These are phyloP conservation scores for Hydnum rufescens DNA, from an alignment of 768 basidiomycete genomes.

Conservation along the genomic window DNA sequence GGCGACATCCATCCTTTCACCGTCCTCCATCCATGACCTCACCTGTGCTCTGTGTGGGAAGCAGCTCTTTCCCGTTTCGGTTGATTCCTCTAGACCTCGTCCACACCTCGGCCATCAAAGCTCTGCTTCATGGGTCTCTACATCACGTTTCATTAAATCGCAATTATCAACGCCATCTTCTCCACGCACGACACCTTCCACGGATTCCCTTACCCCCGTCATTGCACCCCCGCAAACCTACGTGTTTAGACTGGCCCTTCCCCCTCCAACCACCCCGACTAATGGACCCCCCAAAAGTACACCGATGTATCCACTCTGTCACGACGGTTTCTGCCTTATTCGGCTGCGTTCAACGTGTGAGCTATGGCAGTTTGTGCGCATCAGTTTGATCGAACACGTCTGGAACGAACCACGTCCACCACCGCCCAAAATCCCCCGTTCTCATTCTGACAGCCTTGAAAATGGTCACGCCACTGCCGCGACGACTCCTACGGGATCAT, in stretches of 20 bases:
- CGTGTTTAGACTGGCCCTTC: slow-evolving; percentile 18
- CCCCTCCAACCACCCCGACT: slow-evolving; percentile 8
- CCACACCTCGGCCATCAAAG: slow-evolving; percentile 10
- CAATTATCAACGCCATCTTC: slow-evolving; percentile 11
- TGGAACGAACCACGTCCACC: slow-evolving; percentile 90
- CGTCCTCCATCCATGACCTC: slow-evolving; percentile 23
- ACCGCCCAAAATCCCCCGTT: no score
- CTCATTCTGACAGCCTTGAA: background rate
- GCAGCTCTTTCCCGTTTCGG: slow-evolving; percentile 17
- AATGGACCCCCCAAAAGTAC: no score
- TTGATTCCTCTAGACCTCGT: slow-evolving; percentile 11
- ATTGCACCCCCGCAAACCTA: slow-evolving; percentile 10
- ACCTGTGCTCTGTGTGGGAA: slow-evolving; percentile 67
- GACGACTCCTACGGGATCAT: background rate
- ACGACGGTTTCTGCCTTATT: slow-evolving; percentile 66
- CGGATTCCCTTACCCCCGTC: slow-evolving; percentile 10
- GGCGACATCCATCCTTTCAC: background rate
- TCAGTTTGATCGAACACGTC: slow-evolving; percentile 60
- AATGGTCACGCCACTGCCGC: background rate
- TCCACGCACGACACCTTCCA: slow-evolving; percentile 3
- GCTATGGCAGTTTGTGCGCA: slow-evolving; percentile 75
- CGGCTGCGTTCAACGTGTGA: slow-evolving; percentile 75
- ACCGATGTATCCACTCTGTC: slow-evolving; percentile 78
- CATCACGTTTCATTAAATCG: slow-evolving; percentile 9
- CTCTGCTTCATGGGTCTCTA: slow-evolving; percentile 7